Conservation (phyloP, 192 early-diverging fungal genomes). For the Mortierella antarctica region DNA sequence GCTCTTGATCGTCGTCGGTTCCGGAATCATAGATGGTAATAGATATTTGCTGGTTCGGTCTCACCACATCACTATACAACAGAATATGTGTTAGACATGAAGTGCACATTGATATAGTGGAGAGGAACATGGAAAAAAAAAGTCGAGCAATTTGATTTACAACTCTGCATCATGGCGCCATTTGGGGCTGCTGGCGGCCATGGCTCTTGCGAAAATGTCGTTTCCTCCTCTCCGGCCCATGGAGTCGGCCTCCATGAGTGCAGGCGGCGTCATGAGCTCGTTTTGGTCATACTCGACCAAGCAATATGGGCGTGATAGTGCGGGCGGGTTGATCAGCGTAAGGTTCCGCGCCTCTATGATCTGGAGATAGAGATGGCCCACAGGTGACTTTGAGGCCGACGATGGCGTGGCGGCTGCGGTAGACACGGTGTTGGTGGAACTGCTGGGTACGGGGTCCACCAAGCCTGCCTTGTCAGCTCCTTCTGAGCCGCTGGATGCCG, state of each 20-base stretch:
- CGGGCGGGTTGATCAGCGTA: conserved; percentile 42
- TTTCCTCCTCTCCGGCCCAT: conserved; percentile 33
- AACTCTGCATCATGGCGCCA: conserved; percentile 56
- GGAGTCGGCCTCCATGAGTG: conserved; percentile 9
- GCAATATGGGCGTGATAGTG: conserved; percentile 53
- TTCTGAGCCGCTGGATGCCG: no score
- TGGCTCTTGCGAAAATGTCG: conserved; percentile 51
- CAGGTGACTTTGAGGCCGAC: conserved; percentile 28
- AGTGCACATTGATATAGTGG: neutral
- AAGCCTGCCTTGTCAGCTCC: no score
- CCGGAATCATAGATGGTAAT: conserved; percentile 56
- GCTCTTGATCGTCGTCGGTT: conserved; percentile 22
- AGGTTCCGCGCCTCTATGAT: conserved; percentile 58
- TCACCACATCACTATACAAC: conserved; percentile 53
- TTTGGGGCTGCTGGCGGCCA: conserved; percentile 56
- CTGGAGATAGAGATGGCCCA: conserved; percentile 35
- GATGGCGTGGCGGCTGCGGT: neutral
- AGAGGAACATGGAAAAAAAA: neutral
- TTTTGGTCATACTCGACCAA: conserved; percentile 55
- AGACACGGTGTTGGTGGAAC: conserved; percentile 2
- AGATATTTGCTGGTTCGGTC: conserved; percentile 42
- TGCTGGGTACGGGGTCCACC: no score
- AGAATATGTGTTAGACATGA: no score
- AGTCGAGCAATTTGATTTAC: conserved; percentile 28
- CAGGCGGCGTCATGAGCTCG: conserved; percentile 45